Percentiles rank a stretch among this genome's conserved stretches.
phyloP scores from a whole-genome alignment of 2,329 filamentous ascomycete genomes.

The Diaporthe citri region DNA sequence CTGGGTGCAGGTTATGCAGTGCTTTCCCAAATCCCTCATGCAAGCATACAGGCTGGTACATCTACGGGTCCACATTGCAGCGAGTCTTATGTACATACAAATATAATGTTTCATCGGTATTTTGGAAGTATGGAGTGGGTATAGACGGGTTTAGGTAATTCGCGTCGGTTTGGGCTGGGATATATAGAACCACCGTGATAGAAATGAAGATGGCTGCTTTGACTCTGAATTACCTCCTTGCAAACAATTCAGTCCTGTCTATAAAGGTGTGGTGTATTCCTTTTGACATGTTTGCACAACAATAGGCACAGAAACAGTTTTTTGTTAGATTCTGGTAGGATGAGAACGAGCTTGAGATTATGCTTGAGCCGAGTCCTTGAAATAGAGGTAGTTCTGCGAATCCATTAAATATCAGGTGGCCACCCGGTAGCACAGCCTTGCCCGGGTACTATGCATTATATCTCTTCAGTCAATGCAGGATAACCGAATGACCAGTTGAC shows the following conservation, averaged over 20 bases:
- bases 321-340: not conserved
- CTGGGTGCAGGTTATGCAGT: not conserved
- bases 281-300: not conserved
- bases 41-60: not conserved
- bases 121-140: not conserved
- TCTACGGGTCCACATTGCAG: not conserved
- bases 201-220: not conserved
- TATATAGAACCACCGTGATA: not conserved
- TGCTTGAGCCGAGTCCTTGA: not conserved
- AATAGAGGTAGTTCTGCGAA: fast-evolving
- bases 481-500: not conserved
- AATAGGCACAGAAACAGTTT: not conserved
- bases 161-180: not conserved
- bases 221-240: not conserved
- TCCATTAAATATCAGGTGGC: not conserved
- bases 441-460: too few relatives aligned
- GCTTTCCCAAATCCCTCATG: not conserved
- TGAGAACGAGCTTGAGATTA: not conserved
- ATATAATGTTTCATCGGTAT: constrained; percentile 15
- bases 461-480: not conserved
- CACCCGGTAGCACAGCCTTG: not conserved
- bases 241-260: not conserved
- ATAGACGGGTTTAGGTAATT: not conserved
- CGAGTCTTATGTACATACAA: not conserved
- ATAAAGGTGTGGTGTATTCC: not conserved